Conservation (phyloP, 805 yeast species). For the Saturnispora bothae region DNA sequence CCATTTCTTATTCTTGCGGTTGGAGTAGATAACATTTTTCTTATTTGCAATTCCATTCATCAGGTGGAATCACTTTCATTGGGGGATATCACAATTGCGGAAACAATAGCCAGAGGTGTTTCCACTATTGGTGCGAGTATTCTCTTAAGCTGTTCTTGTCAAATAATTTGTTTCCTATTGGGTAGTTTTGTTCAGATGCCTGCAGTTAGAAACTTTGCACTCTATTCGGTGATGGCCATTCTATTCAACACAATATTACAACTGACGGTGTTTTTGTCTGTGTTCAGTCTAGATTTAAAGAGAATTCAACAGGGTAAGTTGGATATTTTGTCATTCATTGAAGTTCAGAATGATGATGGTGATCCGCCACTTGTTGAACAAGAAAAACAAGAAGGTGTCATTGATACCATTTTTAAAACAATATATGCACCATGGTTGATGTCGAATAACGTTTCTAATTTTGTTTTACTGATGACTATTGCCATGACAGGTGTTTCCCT, state of each 20-base stretch:
- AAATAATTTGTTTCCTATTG: slow-evolving; percentile 65
- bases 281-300: slow-evolving; percentile 55
- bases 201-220: slow-evolving; percentile 88
- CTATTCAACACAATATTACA: slow-evolving; percentile 67
- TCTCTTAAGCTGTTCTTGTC: slow-evolving; percentile 63
- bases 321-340: slow-evolving; percentile 53
- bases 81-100: slow-evolving; percentile 35
- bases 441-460: slow-evolving; percentile 33
- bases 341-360: slow-evolving; percentile 14
- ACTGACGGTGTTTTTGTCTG: slow-evolving; percentile 68
- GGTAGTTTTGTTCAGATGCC: slow-evolving; percentile 89
- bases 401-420: slow-evolving; percentile 33
- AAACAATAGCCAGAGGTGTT: slow-evolving; percentile 53
- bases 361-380: slow-evolving; percentile 14
- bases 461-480: slow-evolving; percentile 44
- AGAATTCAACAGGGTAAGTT: slow-evolving; percentile 48
- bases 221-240: slow-evolving; percentile 82
- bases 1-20: slow-evolving; percentile 88
- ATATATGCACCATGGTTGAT: slow-evolving; percentile 54
- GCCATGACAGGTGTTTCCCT: slow-evolving; percentile 61
- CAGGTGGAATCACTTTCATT: slow-evolving; percentile 32
- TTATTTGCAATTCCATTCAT: slow-evolving; percentile 71
- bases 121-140: slow-evolving; percentile 83
- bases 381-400: slow-evolving; percentile 18
- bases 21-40: slow-evolving; percentile 87